These are phyloP conservation scores for Cladobotryum mycophilum DNA, from an alignment of 2,329 filamentous ascomycete genomes.

Conservation along the genomic window DNA sequence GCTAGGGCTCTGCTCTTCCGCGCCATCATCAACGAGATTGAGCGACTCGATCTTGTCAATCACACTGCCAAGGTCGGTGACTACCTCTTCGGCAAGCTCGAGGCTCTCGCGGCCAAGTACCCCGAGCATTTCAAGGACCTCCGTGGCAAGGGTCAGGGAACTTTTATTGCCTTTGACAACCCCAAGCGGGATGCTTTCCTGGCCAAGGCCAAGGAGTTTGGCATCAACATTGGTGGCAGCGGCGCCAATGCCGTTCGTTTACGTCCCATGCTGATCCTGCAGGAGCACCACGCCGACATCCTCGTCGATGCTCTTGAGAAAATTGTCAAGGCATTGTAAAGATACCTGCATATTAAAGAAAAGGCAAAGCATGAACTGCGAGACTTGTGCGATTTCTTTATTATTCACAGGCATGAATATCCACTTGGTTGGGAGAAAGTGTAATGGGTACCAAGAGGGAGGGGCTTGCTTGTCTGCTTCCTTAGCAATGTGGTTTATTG, in stretches of 20 bases:
- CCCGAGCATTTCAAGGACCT: conserved; percentile 76
- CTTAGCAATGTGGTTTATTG: too few species aligned
- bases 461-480: too few species aligned
- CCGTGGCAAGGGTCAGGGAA: conserved; percentile 80
- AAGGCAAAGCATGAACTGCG: too few species aligned
- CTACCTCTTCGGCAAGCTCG: conserved; percentile 68
- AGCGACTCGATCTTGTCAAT: conserved; percentile 68
- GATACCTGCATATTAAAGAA: not conserved
- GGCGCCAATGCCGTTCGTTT: conserved; percentile 70
- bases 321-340: conserved; percentile 46
- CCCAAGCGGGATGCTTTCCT: conserved; percentile 75
- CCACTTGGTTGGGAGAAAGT: too few species aligned
- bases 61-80: conserved; percentile 72
- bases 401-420: too few species aligned
- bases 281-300: conserved; percentile 85
- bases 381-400: too few species aligned
- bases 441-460: too few species aligned
- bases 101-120: conserved; percentile 61
- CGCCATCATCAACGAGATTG: conserved; percentile 75
- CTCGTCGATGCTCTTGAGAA: conserved; percentile 74
- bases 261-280: conserved; percentile 86
- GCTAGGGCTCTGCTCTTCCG: conserved; percentile 79
- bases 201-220: conserved; percentile 68
- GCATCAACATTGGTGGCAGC: conserved; percentile 82
- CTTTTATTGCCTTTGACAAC: conserved; percentile 88